Base-by-base conservation (phyloP, 352 stramenopile genomes). In the Halophytophthora batemanensis region DNA sequence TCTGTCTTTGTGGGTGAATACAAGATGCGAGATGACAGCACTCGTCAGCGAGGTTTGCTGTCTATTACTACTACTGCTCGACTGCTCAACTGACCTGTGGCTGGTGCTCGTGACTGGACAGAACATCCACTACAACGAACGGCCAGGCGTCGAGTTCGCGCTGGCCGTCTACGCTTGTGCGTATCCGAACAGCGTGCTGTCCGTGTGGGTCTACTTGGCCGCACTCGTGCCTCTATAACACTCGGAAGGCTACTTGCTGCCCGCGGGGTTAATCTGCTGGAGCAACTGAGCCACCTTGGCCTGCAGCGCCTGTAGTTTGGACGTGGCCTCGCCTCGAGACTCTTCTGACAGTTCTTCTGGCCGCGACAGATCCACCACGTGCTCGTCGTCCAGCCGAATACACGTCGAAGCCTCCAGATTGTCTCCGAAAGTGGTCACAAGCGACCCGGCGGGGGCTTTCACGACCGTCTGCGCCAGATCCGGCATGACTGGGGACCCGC, bases 181-280 rank as follows among this genome's bases (percentile, higher is more conserved):
- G 12, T 94, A 97, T 51, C 75, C 87, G 10, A 91, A 92, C 59
- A 79, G 81, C 40, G 68, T 98, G 10, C 63, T 97, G 17, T 96
- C 82, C 5, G 80, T 98, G 43, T 98, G 93, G 93, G 74, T 97
- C 15, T 98, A 97, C 74, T 72, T 97, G 13, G 78, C 85, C 44
- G 74, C 88, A 12, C 71, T 95, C 31, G 64, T 57, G 15, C 60
- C 56, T 36, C 49, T 70, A 46, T 70, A 67, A 25, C 17, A 13
- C 44, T 49, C 43, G 39, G 39, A 48, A 3, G 12, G 21, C 12
- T 45, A 34, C 17, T 23, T 21, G 4, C 3, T 46, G 17, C 15
- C 10, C 22, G 18, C 14, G 41, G 67, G 71, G 36, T 86, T 82
- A 39, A 87, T 77, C 56, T 86, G 75, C 40, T 58, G 64, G 50